A percentile compares a stretch with the other conserved stretches of the same genome.
Evolutionary conservation across 805 yeast species (phyloP).

Genomic region (Saccharomycopsis fermentans): DNA sequence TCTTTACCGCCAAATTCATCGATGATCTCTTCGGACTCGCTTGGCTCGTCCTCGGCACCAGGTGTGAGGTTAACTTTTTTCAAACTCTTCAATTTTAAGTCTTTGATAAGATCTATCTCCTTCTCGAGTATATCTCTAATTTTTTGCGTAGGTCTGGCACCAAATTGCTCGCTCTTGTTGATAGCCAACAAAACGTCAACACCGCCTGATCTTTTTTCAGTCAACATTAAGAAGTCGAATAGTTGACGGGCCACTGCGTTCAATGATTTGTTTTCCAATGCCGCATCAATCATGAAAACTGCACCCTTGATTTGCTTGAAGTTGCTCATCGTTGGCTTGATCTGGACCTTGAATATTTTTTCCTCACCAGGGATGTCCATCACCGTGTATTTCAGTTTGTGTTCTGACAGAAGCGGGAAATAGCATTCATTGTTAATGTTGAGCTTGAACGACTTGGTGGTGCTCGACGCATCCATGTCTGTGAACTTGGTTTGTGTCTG

Average conservation of each 20-base stretch:
- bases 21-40: slow-evolving; percentile 34
- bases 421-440: slow-evolving; percentile 29
- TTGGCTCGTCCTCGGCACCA: slow-evolving; percentile 28
- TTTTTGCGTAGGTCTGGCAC: slow-evolving; percentile 60
- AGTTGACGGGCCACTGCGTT: slow-evolving; percentile 48
- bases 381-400: slow-evolving; percentile 36
- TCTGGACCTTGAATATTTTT: slow-evolving; percentile 51
- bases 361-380: slow-evolving; percentile 86
- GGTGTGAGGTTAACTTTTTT: slow-evolving; percentile 25
- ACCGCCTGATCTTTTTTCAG: slow-evolving; percentile 56
- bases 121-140: slow-evolving; percentile 49
- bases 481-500: not conserved
- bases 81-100: slow-evolving; percentile 23
- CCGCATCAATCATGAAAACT: slow-evolving; percentile 69
- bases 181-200: slow-evolving; percentile 69
- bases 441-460: slow-evolving; percentile 43
- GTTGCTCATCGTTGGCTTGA: slow-evolving; percentile 36
- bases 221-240: slow-evolving; percentile 45
- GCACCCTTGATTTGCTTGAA: slow-evolving; percentile 50
- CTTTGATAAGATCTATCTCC: slow-evolving; percentile 35
- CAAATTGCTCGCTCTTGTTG: slow-evolving; percentile 80
- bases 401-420: slow-evolving; percentile 31
- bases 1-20: slow-evolving; percentile 31
- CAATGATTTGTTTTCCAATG: slow-evolving; percentile 40
- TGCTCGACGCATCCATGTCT: slow-evolving; percentile 22